Evolutionary conservation across 1,284 basidiomycete species (phyloP), one percentile per base, ranked within the genome.

Genomic region (Ganoderma multipileum): DNA sequence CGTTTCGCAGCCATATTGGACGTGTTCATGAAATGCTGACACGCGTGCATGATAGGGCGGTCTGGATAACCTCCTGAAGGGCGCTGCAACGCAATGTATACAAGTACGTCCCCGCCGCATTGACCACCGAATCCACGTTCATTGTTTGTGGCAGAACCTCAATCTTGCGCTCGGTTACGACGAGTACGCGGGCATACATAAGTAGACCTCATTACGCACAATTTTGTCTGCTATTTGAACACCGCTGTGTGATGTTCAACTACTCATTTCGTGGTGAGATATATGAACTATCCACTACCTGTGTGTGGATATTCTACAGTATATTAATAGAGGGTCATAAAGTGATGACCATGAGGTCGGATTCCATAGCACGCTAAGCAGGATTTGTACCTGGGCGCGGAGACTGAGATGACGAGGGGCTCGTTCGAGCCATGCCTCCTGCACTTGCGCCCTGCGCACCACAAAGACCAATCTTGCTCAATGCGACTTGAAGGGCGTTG

Each of bases 11-110:
- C 72, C 61, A 47, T 64, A 42, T 58, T 61, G 69, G 62, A 63
- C 12, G 70, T 47, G 16, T 59, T 41, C 64, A 61, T 71, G 33
- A 52, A 11, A 65, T 69, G 72, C 39, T 41, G 26, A 39, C 12
- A 8, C 33, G n/a, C n/a, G 4, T 33, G 33, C 9, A 20, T 62
- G 12, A 14, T 74, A 94, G 92, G 96, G 95, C 66, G 95, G 95
- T 0, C 81, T 99, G 73, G 98, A 99, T 80, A 99, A 99, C 82
- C 82, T 99, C 68, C 85, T 99, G 71, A 99, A 99, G 81, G 97
- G 97, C 12, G 98, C 97, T 60, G 97, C 97, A 8, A 99, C 97
- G 23, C 98, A 99, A 82, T 99, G 97, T 80, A 78, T 99, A 69
- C 96, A 97, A 86, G 94, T 95, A 68, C 52, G 90, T 60, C 44